Conservation (phyloP, 2,329 filamentous ascomycete species). For the Cladosporium phlei region DNA sequence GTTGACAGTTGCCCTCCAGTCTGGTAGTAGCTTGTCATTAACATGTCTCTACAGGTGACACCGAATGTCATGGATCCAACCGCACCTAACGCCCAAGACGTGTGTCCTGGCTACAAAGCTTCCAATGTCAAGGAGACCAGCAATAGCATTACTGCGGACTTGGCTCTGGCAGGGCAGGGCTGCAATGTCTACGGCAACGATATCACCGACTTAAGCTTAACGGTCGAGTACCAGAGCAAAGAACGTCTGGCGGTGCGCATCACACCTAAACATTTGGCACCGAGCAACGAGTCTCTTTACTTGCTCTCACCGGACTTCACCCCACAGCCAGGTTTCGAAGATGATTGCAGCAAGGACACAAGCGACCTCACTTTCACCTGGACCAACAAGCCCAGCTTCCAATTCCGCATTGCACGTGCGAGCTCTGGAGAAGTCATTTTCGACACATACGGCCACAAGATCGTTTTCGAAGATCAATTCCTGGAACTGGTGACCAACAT, state of each 20-base stretch:
- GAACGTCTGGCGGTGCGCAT: constrained; percentile 24
- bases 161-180: constrained; percentile 25
- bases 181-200: constrained; percentile 31
- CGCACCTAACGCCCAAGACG: constrained; percentile 25
- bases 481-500: constrained; percentile 28
- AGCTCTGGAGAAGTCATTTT: constrained; percentile 27
- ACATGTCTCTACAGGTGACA: constrained; percentile 24
- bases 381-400: constrained; percentile 27
- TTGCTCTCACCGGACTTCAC: constrained; percentile 19
- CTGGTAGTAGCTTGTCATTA: constrained; percentile 18
- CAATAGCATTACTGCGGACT: constrained; percentile 26
- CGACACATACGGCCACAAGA: constrained; percentile 26
- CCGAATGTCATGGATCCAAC: constrained; percentile 24
- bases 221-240: constrained; percentile 27
- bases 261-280: constrained; percentile 22
- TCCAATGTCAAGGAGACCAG: constrained; percentile 23
- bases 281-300: constrained; percentile 24
- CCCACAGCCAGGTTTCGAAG: constrained; percentile 12
- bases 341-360: constrained; percentile 16
- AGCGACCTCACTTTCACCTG: constrained; percentile 29
- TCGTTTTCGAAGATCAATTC: constrained; percentile 32
- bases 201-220: constrained; percentile 22
- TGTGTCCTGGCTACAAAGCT: constrained; percentile 30
- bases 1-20: constrained; percentile 19
- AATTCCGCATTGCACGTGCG: constrained; percentile 26